Conservation (phyloP, 2,329 filamentous ascomycete species). For the Clarireedia monteithiana region DNA sequence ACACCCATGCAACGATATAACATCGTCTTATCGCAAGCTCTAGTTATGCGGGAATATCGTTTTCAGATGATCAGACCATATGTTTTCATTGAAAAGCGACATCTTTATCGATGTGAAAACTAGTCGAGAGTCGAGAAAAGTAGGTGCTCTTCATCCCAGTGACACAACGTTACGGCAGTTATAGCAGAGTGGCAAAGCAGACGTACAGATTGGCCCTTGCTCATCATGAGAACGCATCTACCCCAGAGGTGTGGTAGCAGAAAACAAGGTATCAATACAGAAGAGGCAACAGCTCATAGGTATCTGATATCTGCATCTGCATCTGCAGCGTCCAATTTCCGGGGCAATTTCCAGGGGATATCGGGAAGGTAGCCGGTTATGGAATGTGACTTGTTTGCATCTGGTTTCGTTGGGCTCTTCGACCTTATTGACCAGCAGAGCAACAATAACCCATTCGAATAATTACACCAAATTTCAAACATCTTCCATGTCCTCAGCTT, state of each 20-base stretch:
- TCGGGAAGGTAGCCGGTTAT: background rate
- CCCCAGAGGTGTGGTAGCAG: background rate
- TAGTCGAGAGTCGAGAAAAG: no score
- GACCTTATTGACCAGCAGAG: no score
- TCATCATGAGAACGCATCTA: background rate
- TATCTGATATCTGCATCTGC: background rate
- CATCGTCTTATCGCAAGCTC: background rate
- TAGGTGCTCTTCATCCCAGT: no score
- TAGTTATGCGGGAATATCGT: background rate
- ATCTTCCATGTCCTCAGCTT: no score
- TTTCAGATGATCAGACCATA: background rate
- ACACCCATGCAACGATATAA: background rate
- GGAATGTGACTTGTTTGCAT: background rate
- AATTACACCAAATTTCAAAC: no score
- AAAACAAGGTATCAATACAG: background rate
- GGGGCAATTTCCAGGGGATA: background rate
- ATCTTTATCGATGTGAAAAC: no score
- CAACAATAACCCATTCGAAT: no score
- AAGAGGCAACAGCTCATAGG: conserved; percentile 1
- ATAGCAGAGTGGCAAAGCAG: background rate
- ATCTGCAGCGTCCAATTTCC: background rate
- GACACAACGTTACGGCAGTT: background rate
- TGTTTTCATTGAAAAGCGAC: no score
- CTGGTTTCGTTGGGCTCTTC: no score
- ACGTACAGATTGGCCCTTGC: background rate